phyloP scores from a whole-genome alignment of 2,329 filamentous ascomycete species.

The Epichloe typhina region DNA sequence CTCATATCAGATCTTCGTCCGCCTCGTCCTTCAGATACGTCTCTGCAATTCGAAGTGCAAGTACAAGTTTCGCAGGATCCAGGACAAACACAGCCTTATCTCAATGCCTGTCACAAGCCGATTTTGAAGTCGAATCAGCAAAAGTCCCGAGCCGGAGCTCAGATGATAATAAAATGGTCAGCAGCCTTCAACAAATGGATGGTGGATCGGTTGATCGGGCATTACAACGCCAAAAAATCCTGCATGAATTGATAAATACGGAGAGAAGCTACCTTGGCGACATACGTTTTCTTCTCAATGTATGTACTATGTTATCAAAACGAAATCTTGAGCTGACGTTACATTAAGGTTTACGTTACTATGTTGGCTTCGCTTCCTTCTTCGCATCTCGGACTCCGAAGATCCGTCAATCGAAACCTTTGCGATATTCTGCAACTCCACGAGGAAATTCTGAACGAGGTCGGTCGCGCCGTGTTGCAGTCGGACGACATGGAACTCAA shows the following conservation, averaged over 20 bases:
- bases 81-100: slow-evolving; percentile 38
- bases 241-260: slow-evolving; percentile 75
- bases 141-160: slow-evolving; percentile 46
- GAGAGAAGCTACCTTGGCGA: slow-evolving; percentile 85
- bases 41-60: slow-evolving; percentile 68
- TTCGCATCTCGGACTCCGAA: slow-evolving; percentile 48
- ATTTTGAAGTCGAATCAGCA: slow-evolving; percentile 50
- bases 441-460: slow-evolving; percentile 62
- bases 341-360: slow-evolving; percentile 54
- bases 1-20: slow-evolving; percentile 32
- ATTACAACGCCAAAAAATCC: slow-evolving; percentile 60
- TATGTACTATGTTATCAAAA: slow-evolving; percentile 26
- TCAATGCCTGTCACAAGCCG: slow-evolving; percentile 41
- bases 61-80: slow-evolving; percentile 60
- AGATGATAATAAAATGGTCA: slow-evolving; percentile 50
- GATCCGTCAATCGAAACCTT: slow-evolving; percentile 66
- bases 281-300: slow-evolving; percentile 74
- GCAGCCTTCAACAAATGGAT: slow-evolving; percentile 43
- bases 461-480: slow-evolving; percentile 58
- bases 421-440: slow-evolving; percentile 73
- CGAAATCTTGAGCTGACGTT: slow-evolving; percentile 9
- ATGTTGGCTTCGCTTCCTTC: slow-evolving; percentile 59
- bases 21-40: slow-evolving; percentile 69
- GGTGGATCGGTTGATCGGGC: slow-evolving; percentile 58
- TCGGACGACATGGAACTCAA: slow-evolving; percentile 44